phyloP scores from a whole-genome alignment of 352 stramenopile genomes.

The Phytophthora constricta region DNA sequence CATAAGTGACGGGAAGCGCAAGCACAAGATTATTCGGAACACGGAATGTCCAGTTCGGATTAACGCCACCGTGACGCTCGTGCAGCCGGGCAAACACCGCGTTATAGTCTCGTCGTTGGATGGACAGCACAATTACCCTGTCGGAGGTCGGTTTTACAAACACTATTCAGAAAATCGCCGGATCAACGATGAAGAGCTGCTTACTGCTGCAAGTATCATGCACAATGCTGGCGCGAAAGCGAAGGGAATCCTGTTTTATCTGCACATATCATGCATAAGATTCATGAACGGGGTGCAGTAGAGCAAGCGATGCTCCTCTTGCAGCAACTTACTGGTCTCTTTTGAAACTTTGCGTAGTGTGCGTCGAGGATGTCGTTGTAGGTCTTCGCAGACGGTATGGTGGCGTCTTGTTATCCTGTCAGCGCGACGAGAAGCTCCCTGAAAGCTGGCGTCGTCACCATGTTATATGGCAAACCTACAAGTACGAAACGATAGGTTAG shows the following conservation, averaged over 20 bases:
- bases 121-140: not conserved
- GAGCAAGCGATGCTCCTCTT: too few relatives aligned
- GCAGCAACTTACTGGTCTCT: too few relatives aligned
- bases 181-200: not conserved
- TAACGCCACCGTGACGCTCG: not conserved
- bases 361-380: too few relatives aligned
- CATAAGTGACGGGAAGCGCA: not conserved
- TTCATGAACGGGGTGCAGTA: too few relatives aligned
- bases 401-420: too few relatives aligned
- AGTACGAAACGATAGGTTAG: too few relatives aligned
- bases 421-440: too few relatives aligned
- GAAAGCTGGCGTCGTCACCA: too few relatives aligned
- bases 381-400: too few relatives aligned
- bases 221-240: not conserved
- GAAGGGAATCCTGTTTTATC: conserved; percentile 1
- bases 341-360: too few relatives aligned
- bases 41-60: not conserved
- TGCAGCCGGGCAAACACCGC: not conserved
- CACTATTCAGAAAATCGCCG: conserved; percentile 1
- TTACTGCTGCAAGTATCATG: not conserved
- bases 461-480: too few relatives aligned
- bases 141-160: not conserved
- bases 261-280: too few relatives aligned
- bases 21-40: not conserved
- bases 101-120: not conserved